Evolutionary conservation across 2,329 filamentous ascomycete species (phyloP).

Genomic region (Cytospora chrysosperma): DNA sequence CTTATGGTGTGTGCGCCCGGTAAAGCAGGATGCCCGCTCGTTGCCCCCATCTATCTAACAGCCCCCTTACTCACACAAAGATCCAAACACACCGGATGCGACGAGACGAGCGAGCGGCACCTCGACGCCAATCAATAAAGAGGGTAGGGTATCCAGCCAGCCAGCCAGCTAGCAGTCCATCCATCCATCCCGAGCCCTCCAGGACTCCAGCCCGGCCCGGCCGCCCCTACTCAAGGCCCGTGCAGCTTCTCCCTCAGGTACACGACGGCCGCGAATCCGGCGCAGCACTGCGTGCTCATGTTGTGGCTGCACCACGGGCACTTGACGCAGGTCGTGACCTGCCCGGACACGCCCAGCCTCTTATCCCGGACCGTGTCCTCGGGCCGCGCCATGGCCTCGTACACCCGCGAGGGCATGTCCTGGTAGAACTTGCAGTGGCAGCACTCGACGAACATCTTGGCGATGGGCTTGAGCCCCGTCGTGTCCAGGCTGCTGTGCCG

Average conservation of each 20-base stretch:
- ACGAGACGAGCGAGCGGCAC: neutral
- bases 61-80: neutral
- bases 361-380: slow-evolving; percentile 53
- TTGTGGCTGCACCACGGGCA: slow-evolving; percentile 73
- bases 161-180: neutral
- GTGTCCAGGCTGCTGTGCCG: slow-evolving; percentile 23
- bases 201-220: neutral
- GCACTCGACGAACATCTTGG: slow-evolving; percentile 66
- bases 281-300: slow-evolving; percentile 68
- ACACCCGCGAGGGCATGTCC: slow-evolving; percentile 63
- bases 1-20: neutral
- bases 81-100: neutral
- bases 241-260: slow-evolving; percentile 65
- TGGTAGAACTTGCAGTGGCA: slow-evolving; percentile 64
- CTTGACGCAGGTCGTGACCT: slow-evolving; percentile 60
- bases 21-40: neutral
- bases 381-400: slow-evolving; percentile 63
- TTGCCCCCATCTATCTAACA: neutral
- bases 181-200: neutral
- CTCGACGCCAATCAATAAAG: neutral
- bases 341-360: slow-evolving; percentile 52
- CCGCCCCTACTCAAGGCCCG: slow-evolving; percentile 21
- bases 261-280: slow-evolving; percentile 66
- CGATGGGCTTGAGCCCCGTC: slow-evolving; percentile 41
- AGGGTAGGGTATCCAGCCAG: too few species aligned